These are phyloP conservation scores for Leccinum ochraceum DNA, from an alignment of 768 basidiomycete species.

Conservation along the genomic window DNA sequence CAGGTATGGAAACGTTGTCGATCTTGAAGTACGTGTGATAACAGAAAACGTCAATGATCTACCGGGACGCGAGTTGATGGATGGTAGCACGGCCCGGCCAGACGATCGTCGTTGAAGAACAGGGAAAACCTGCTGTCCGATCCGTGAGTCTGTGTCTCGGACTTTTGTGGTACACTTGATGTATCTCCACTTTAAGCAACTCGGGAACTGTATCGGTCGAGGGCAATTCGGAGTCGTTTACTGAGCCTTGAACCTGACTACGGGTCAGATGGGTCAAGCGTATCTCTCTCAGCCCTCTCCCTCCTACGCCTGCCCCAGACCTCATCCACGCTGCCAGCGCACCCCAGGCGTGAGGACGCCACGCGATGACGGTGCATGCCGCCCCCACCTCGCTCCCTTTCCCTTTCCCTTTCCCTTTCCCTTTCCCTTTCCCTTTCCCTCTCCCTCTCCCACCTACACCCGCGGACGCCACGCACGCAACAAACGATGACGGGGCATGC, in stretches of 20 bases:
- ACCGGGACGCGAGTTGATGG: slow-evolving; percentile 58
- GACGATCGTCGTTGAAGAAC: slow-evolving; percentile 76
- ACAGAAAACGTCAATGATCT: slow-evolving; percentile 67
- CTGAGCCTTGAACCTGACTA: slow-evolving; percentile 89
- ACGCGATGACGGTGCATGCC: too few relatives aligned
- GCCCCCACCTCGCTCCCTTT: too few relatives aligned
- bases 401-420: too few relatives aligned
- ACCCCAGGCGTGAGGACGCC: too few relatives aligned
- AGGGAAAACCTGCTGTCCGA: slow-evolving; percentile 75
- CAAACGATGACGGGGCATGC: too few relatives aligned
- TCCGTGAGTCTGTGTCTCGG: slow-evolving; percentile 59
- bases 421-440: too few relatives aligned
- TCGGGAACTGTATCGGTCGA: slow-evolving; percentile 95
- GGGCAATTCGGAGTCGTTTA: slow-evolving; percentile 98
- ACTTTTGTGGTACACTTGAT: slow-evolving; percentile 11
- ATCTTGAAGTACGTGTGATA: slow-evolving; percentile 52
- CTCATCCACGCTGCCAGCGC: too few relatives aligned
- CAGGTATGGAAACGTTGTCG: slow-evolving; percentile 74
- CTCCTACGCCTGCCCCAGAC: too few relatives aligned
- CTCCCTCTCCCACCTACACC: too few relatives aligned
- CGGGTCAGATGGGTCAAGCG: slow-evolving; percentile 98
- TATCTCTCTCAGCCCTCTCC: slow-evolving; percentile 40
- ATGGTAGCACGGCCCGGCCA: slow-evolving; percentile 63
- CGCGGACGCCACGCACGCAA: too few relatives aligned
- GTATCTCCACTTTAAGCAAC: slow-evolving; percentile 60